A percentile compares a stretch with the other conserved stretches of the same genome.
Evolutionary conservation across 1,284 basidiomycete species (phyloP).

Genomic region (Phylloporus gajari): DNA sequence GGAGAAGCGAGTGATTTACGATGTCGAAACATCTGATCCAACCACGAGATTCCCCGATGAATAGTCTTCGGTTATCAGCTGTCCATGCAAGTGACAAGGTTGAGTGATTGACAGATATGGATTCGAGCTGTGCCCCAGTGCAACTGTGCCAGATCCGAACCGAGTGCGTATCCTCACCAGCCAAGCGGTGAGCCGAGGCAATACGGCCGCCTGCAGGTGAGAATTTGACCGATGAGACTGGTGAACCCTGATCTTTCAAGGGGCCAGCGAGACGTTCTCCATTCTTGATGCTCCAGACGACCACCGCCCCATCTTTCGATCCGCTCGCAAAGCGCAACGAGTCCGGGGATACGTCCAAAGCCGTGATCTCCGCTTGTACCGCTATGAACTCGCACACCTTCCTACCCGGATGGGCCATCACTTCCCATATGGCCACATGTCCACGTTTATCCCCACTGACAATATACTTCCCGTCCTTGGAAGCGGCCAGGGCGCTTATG

Average conservation of each 20-base stretch:
- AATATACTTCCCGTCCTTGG: constrained; percentile 17
- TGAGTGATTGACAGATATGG: not conserved
- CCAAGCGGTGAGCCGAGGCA: constrained; percentile 17
- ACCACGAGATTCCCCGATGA: constrained; percentile 18
- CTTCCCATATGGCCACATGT: constrained; percentile 18
- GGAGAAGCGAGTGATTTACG: not conserved
- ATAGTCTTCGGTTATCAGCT: constrained; percentile 17
- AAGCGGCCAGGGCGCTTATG: constrained; percentile 10
- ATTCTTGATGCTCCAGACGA: constrained; percentile 7
- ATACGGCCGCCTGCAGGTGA: constrained; percentile 21
- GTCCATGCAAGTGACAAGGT: constrained; percentile 26
- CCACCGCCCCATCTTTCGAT: not conserved
- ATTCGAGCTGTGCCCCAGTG: constrained; percentile 10
- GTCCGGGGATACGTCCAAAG: constrained; percentile 11
- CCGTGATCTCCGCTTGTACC: not conserved
- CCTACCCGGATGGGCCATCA: too few relatives aligned
- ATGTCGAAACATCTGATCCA: constrained; percentile 19
- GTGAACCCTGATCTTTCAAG: constrained; percentile 2
- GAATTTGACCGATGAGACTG: constrained; percentile 23
- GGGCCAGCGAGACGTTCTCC: not conserved
- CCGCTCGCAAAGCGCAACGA: constrained; percentile 6
- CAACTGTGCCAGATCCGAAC: constrained; percentile 24
- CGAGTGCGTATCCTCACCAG: constrained; percentile 1
- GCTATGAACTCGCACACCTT: not conserved
- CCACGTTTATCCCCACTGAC: constrained; percentile 16